These are phyloP conservation scores for Mortierella alpina DNA, from an alignment of 192 early-diverging fungal genomes.

Conservation along the genomic window DNA sequence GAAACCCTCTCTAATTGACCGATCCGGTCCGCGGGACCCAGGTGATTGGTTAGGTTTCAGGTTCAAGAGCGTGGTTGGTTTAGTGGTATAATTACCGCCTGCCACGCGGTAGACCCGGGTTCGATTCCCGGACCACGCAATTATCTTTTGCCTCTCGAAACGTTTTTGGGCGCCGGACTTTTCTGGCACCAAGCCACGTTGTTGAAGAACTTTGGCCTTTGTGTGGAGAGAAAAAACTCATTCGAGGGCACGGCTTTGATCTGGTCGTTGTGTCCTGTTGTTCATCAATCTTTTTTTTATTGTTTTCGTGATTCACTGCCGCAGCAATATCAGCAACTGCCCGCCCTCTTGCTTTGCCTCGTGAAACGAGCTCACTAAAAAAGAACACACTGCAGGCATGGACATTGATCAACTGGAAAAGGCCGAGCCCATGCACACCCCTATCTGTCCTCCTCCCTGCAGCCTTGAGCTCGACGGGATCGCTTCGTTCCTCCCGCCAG, in stretches of 20 bases:
- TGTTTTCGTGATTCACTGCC: no score
- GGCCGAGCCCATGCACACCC: neutral
- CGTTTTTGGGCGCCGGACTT: neutral
- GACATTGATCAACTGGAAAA: no score
- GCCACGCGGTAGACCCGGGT: slow-evolving; percentile 83
- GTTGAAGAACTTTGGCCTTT: no score
- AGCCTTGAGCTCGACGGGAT: neutral
- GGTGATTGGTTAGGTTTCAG: neutral
- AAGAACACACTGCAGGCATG: no score
- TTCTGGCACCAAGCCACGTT: no score
- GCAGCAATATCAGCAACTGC: slow-evolving; percentile 5
- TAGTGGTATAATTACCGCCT: slow-evolving; percentile 81
- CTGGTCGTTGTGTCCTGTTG: no score
- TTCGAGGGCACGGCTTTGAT: no score
- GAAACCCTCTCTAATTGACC: neutral
- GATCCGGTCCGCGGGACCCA: neutral
- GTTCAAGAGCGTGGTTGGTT: slow-evolving; percentile 64
- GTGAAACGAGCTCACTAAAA: neutral
- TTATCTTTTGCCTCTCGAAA: slow-evolving; percentile 5
- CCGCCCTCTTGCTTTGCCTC: neutral
- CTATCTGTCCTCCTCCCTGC: neutral
- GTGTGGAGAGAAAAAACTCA: no score
- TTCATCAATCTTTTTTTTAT: no score
- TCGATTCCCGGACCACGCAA: slow-evolving; percentile 80
- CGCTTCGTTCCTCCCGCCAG: slow-evolving; percentile 29